A percentile compares a stretch with the other conserved stretches of the same genome.
These are phyloP conservation scores for Dichomitus squalens DNA, from an alignment of 1,284 basidiomycete species.

Conservation along the genomic window DNA sequence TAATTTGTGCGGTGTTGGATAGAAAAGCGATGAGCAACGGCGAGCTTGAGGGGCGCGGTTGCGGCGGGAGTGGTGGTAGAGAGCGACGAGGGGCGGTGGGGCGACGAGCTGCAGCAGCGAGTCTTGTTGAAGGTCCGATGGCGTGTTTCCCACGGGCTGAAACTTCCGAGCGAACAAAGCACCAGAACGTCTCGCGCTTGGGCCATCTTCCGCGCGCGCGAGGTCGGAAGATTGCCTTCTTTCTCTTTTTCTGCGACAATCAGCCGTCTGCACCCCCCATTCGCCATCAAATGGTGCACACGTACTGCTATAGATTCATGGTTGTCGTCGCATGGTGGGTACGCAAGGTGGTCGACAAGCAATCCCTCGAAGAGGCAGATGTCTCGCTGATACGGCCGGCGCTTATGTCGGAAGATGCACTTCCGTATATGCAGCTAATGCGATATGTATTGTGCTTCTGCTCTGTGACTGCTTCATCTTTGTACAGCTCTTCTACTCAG, in stretches of 20 bases:
- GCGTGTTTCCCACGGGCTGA: conserved; percentile 34
- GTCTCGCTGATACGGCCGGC: conserved; percentile 1
- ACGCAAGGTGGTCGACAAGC: neutral
- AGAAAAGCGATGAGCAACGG: conserved; percentile 22
- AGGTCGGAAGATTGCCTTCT: conserved; percentile 23
- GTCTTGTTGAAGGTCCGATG: conserved; percentile 34
- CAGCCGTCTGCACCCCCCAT: neutral
- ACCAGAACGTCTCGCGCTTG: conserved; percentile 27
- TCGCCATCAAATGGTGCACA: neutral
- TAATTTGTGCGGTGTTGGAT: conserved; percentile 30
- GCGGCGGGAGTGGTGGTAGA: conserved; percentile 43
- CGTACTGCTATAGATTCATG: neutral
- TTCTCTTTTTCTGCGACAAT: conserved; percentile 10
- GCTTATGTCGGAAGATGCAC: conserved; percentile 15
- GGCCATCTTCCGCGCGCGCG: conserved; percentile 27
- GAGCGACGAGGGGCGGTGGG: conserved; percentile 31
- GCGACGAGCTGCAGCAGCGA: conserved; percentile 24
- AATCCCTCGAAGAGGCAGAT: neutral
- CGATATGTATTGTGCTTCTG: no score
- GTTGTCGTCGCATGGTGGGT: neutral
- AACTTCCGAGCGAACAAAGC: conserved; percentile 29
- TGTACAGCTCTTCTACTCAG: no score
- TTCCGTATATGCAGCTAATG: neutral
- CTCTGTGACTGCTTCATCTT: no score
- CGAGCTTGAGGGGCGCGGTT: conserved; percentile 30